Evolutionary conservation across 805 yeast genomes (phyloP).

Genomic region (Hyphopichia homilentoma): DNA sequence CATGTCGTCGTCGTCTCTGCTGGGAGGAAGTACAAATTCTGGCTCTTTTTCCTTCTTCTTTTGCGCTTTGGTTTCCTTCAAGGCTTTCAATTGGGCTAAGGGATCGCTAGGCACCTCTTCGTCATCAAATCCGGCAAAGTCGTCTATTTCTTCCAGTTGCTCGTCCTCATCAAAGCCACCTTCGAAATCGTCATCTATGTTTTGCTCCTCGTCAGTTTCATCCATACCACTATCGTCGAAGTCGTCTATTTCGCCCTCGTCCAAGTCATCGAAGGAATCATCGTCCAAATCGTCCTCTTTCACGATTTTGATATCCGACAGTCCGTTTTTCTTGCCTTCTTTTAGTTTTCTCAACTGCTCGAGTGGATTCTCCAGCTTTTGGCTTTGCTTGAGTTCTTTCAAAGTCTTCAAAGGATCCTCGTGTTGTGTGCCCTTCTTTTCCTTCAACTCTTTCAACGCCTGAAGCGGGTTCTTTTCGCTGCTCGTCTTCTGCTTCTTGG

Average conservation of each 20-base stretch:
- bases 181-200: slow-evolving; percentile 11
- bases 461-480: slow-evolving; percentile 6
- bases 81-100: slow-evolving; percentile 20
- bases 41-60: slow-evolving; percentile 7
- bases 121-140: slow-evolving; percentile 10
- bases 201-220: slow-evolving; percentile 12
- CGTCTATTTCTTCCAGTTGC: slow-evolving; percentile 15
- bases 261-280: slow-evolving; percentile 22
- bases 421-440: slow-evolving; percentile 2
- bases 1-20: slow-evolving; percentile 73
- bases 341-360: slow-evolving; percentile 16
- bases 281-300: slow-evolving; percentile 30
- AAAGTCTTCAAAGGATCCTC: slow-evolving; percentile 22
- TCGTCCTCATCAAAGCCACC: slow-evolving; percentile 15
- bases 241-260: slow-evolving; percentile 43
- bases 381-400: slow-evolving; percentile 14
- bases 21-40: slow-evolving; percentile 19
- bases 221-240: slow-evolving; percentile 37
- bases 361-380: too few species aligned
- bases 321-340: slow-evolving; percentile 7
- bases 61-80: slow-evolving; percentile 11
- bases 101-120: slow-evolving; percentile 17
- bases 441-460: slow-evolving; percentile 4
- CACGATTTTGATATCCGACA: slow-evolving; percentile 18
- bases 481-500: too few species aligned